Conservation (phyloP, 257 asterid species). For the Nicotiana attenuata region DNA sequence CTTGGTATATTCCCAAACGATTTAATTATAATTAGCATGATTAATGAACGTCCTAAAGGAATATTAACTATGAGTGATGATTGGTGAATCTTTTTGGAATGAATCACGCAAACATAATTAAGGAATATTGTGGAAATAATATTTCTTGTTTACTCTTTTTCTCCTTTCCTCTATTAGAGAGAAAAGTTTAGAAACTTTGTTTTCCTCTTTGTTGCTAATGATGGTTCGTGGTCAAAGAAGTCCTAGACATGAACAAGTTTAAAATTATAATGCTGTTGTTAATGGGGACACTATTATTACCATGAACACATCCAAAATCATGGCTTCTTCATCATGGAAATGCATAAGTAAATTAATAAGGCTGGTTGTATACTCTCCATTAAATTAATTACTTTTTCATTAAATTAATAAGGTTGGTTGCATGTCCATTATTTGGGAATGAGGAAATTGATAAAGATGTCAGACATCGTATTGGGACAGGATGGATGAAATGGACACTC, state of each 20-base stretch:
- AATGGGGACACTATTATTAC: not conserved
- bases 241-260: not conserved
- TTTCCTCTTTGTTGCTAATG: not conserved
- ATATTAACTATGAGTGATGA: conserved; percentile 2
- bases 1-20: not conserved
- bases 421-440: not conserved
- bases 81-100: not conserved
- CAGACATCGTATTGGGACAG: no score
- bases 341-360: not conserved
- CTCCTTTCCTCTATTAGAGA: not conserved
- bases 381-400: no score
- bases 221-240: not conserved
- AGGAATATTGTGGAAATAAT: not conserved
- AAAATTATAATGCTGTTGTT: not conserved
- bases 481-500: no score
- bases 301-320: not conserved
- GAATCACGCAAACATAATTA: conserved; percentile 4
- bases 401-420: not conserved
- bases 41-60: not conserved
- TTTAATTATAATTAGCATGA: not conserved
- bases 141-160: not conserved
- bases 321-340: not conserved
- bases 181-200: not conserved
- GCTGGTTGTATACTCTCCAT: not conserved
- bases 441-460: no score